These are phyloP conservation scores for Claviceps sp. DNA, from an alignment of 2,329 filamentous ascomycete genomes.

Conservation along the genomic window DNA sequence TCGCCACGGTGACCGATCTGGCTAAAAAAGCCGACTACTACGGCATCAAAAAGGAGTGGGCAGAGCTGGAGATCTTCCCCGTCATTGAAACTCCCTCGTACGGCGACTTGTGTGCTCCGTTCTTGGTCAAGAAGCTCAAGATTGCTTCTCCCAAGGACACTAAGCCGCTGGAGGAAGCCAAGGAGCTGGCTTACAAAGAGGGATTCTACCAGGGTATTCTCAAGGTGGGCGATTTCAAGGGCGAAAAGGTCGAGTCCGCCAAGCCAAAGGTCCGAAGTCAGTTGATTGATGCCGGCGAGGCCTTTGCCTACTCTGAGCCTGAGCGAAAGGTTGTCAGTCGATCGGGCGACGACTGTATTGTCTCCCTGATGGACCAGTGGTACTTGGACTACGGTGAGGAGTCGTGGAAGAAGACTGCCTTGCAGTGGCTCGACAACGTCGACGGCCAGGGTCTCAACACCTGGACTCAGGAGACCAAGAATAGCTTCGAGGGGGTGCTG, in stretches of 20 bases:
- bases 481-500: constrained; percentile 72
- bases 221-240: constrained; percentile 76
- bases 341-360: constrained; percentile 86
- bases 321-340: constrained; percentile 80
- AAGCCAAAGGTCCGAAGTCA: constrained; percentile 75
- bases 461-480: constrained; percentile 63
- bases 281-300: constrained; percentile 62
- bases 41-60: constrained; percentile 94
- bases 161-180: constrained; percentile 79
- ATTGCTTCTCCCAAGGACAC: constrained; percentile 93
- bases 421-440: constrained; percentile 57
- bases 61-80: constrained; percentile 74
- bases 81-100: constrained; percentile 84
- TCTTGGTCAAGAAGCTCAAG: constrained; percentile 82
- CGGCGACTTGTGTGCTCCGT: constrained; percentile 70
- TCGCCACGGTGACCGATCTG: constrained; percentile 74
- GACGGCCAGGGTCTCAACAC: constrained; percentile 61
- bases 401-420: constrained; percentile 65
- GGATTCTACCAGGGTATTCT: constrained; percentile 93
- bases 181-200: constrained; percentile 93
- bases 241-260: constrained; percentile 71
- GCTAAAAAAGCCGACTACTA: constrained; percentile 95
- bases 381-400: constrained; percentile 94
- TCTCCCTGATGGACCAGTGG: constrained; percentile 91
- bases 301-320: constrained; percentile 88